These are phyloP conservation scores for Abrus precatorius DNA, from an alignment of 306 rosid species.

Conservation along the genomic window DNA sequence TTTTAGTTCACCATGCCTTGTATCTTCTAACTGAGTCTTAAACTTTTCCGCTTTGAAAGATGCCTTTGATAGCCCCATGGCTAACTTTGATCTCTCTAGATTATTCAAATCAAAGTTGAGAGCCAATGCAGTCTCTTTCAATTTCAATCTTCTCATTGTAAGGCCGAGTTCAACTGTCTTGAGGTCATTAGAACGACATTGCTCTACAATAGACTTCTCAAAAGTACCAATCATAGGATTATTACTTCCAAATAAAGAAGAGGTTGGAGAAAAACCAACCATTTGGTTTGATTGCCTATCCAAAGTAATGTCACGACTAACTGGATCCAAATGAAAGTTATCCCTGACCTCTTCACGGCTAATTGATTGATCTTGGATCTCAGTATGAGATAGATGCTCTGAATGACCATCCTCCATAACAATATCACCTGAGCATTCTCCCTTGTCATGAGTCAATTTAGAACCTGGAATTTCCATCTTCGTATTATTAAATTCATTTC, in stretches of 20 bases:
- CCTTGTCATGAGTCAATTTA: conserved; percentile 44
- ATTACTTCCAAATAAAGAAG: conserved; percentile 49
- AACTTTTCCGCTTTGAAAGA: conserved; percentile 80
- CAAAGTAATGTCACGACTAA: conserved; percentile 56
- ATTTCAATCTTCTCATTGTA: conserved; percentile 55
- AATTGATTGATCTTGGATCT: conserved; percentile 47
- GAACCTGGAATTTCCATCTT: conserved; percentile 47
- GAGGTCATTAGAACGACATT: conserved; percentile 79
- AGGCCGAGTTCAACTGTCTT: conserved; percentile 71
- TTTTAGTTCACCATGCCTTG: conserved; percentile 71
- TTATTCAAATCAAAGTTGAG: conserved; percentile 63
- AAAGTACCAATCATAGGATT: conserved; percentile 49
- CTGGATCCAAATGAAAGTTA: conserved; percentile 49
- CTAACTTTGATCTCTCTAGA: conserved; percentile 73
- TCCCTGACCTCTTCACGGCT: conserved; percentile 53
- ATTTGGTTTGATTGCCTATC: conserved; percentile 59
- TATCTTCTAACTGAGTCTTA: conserved; percentile 80
- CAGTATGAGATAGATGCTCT: conserved; percentile 33
- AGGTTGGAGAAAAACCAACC: conserved; percentile 50
- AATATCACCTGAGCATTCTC: conserved; percentile 50
- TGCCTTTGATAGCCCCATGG: conserved; percentile 75
- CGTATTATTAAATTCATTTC: conserved; percentile 37
- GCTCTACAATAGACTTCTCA: conserved; percentile 72
- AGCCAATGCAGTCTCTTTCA: conserved; percentile 67
- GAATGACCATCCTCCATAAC: conserved; percentile 51